These are phyloP conservation scores for Albophoma yamanashiensis DNA, from an alignment of 2,329 filamentous ascomycete species.

Conservation along the genomic window DNA sequence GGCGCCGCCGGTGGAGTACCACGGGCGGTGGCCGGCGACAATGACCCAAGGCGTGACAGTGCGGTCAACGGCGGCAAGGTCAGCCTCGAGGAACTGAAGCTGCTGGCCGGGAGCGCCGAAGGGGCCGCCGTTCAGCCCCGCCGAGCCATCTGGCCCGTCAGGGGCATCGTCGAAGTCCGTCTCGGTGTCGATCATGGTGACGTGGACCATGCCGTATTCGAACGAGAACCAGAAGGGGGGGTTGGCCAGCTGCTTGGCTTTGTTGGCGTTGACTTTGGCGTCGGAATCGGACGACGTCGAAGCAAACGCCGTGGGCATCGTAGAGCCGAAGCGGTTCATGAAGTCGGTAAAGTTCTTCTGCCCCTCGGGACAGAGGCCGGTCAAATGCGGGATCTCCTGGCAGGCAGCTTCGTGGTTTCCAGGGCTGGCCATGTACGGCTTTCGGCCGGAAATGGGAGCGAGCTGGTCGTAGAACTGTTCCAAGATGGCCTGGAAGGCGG, in stretches of 20 bases:
- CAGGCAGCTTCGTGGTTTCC: constrained; percentile 52
- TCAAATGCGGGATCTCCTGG: constrained; percentile 26
- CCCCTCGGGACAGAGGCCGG: constrained; percentile 32
- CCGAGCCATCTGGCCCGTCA: constrained; percentile 11
- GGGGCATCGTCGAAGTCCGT: constrained; percentile 18
- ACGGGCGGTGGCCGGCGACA: constrained; percentile 29
- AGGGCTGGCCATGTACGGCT: constrained; percentile 32
- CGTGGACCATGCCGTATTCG: constrained; percentile 17
- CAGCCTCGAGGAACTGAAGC: constrained; percentile 41
- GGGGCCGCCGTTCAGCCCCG: constrained; percentile 31
- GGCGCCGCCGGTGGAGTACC: constrained; percentile 30
- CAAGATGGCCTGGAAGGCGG: constrained; percentile 45
- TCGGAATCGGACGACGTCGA: constrained; percentile 32
- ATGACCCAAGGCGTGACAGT: constrained; percentile 35
- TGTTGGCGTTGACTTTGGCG: constrained; percentile 31
- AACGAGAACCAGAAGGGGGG: constrained; percentile 15
- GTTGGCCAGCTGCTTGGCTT: constrained; percentile 24
- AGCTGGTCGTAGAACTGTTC: constrained; percentile 39
- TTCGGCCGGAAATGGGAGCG: constrained; percentile 35
- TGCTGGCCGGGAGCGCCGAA: constrained; percentile 40
- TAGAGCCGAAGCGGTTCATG: constrained; percentile 40
- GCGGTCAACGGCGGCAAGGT: constrained; percentile 45
- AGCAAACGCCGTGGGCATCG: constrained; percentile 38
- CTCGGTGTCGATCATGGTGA: constrained; percentile 23
- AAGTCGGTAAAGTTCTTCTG: constrained; percentile 53